Evolutionary conservation across 371 early-diverging fungal genomes (phyloP).

Genomic region (Mucor circinelloides): DNA sequence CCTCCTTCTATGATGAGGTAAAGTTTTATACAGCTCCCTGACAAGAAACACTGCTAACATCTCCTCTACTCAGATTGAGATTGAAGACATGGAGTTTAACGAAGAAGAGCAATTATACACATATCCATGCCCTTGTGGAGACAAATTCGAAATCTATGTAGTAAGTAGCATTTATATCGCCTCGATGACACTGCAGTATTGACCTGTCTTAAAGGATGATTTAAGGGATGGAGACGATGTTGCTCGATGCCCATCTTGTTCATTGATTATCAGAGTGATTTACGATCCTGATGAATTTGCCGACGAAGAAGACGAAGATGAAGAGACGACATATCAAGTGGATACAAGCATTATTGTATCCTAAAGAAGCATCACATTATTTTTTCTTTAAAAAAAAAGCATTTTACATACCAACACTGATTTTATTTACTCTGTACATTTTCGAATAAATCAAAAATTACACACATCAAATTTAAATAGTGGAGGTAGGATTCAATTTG

Average conservation of each 20-base stretch:
- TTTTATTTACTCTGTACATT: conserved; percentile 2
- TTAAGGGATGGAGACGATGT: conserved; percentile 93
- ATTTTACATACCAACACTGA: background rate
- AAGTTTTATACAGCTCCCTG: background rate
- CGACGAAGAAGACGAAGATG: conserved; percentile 32
- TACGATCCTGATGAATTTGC: conserved; percentile 78
- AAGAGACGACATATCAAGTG: conserved; percentile 42
- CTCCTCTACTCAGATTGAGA: conserved; percentile 65
- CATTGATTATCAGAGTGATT: conserved; percentile 87
- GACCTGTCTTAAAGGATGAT: conserved; percentile 66
- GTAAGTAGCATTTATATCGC: conserved; percentile 49
- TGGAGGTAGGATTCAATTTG: background rate
- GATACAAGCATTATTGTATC: conserved; percentile 34
- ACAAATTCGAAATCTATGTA: conserved; percentile 91
- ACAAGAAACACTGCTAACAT: background rate
- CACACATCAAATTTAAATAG: background rate
- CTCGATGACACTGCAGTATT: background rate
- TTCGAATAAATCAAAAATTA: background rate
- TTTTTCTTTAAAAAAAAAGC: background rate
- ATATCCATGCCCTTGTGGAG: conserved; percentile 99
- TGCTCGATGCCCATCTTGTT: conserved; percentile 96
- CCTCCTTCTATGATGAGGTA: conserved; percentile 43
- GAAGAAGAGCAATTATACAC: conserved; percentile 82
- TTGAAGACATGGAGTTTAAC: conserved; percentile 97
- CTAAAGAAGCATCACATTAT: background rate